phyloP scores from a whole-genome alignment of 257 asterid species.

The Nicotiana tabacum region DNA sequence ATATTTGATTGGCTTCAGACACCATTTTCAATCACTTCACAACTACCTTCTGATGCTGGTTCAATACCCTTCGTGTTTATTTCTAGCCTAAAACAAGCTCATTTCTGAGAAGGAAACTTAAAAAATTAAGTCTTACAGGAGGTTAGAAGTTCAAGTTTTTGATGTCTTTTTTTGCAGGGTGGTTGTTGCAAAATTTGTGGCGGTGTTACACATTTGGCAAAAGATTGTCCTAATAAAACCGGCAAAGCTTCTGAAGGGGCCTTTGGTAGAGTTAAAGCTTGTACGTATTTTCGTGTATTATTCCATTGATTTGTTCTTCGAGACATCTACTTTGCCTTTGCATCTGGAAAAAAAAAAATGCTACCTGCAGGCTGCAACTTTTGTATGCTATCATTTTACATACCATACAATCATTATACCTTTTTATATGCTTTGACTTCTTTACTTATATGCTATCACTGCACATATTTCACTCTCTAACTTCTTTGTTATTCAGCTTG shows the following conservation, averaged over 20 bases:
- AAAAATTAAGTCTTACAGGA: neutral
- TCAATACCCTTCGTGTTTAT: neutral
- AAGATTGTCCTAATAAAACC: constrained; percentile 78
- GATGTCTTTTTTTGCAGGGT: constrained; percentile 45
- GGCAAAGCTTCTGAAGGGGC: constrained; percentile 22
- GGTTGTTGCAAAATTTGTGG: constrained; percentile 92
- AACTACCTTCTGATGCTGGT: neutral
- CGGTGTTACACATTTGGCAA: constrained; percentile 84
- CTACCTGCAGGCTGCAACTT: neutral
- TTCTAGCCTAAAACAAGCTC: neutral
- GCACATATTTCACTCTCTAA: neutral
- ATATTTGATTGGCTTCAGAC: neutral
- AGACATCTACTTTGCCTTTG: neutral
- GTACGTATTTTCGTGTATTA: constrained; percentile 31
- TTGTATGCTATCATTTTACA: neutral
- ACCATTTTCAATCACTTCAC: neutral
- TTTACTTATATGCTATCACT: neutral
- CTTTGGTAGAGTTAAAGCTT: constrained; percentile 28
- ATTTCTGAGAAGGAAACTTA: neutral
- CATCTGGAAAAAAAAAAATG: neutral
- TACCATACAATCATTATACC: neutral
- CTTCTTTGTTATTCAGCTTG: neutral
- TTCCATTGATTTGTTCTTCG: neutral
- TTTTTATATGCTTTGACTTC: neutral
- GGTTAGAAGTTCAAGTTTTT: neutral